These are phyloP conservation scores for Basipetospora chlamydospora DNA, from an alignment of 2,329 filamentous ascomycete species.

Conservation along the genomic window DNA sequence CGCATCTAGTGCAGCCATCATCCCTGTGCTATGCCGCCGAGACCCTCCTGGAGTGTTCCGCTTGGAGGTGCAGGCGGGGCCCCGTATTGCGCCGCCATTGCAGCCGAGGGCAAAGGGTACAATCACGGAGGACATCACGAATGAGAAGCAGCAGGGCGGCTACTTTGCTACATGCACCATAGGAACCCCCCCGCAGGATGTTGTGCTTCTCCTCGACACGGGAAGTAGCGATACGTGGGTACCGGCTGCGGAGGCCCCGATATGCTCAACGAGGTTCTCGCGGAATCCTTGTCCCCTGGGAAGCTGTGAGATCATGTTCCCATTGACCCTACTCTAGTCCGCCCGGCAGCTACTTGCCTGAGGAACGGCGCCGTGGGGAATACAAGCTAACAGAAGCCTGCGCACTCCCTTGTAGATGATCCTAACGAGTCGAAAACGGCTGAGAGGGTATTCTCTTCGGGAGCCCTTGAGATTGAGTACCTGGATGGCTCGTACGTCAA, in stretches of 20 bases:
- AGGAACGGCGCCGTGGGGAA: no score
- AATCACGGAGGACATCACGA: conserved; percentile 2
- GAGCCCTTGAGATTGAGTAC: conserved; percentile 43
- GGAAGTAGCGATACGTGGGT: conserved; percentile 54
- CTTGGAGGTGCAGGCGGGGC: conserved; percentile 2
- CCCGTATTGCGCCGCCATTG: neutral
- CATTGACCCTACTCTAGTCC: neutral
- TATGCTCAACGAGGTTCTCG: conserved; percentile 20
- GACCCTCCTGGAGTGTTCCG: conserved; percentile 2
- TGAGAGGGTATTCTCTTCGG: conserved; percentile 22
- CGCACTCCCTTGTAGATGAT: conserved; percentile 24
- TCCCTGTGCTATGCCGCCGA: no score
- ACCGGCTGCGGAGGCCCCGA: conserved; percentile 20
- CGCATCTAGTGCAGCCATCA: no score
- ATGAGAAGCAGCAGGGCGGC: conserved; percentile 4
- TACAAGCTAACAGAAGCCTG: conserved; percentile 12
- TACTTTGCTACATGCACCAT: conserved; percentile 44
- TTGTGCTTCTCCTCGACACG: conserved; percentile 48
- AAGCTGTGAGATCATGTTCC: conserved; percentile 24
- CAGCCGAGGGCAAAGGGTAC: neutral
- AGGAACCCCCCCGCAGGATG: conserved; percentile 40
- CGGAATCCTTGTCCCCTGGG: conserved; percentile 25
- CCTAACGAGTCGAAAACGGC: conserved; percentile 30
- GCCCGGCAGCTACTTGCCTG: no score
- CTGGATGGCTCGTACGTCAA: conserved; percentile 42